phyloP scores from a whole-genome alignment of 140 eudicot genomes.

The Artemisia princeps region DNA sequence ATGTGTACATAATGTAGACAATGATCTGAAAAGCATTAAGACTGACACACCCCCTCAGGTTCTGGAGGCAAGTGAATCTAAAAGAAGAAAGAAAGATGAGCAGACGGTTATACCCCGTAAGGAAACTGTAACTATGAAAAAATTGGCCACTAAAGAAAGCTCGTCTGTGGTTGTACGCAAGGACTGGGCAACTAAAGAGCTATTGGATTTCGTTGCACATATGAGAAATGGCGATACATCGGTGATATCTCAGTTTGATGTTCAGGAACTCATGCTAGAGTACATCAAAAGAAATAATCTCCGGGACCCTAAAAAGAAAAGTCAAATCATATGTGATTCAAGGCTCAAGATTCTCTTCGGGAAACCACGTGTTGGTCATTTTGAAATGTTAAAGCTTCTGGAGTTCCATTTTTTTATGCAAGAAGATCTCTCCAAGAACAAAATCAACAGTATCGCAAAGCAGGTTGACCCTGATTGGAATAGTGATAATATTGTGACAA shows the following conservation, averaged over 20 bases:
- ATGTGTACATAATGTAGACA: conserved; percentile 18
- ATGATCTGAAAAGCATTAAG: conserved; percentile 34
- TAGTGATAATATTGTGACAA: conserved; percentile 25
- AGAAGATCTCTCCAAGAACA: conserved; percentile 45
- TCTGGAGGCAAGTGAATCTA: conserved; percentile 34
- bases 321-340: conserved; percentile 72
- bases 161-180: conserved; percentile 20
- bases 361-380: conserved; percentile 65
- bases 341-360: conserved; percentile 65
- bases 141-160: conserved; percentile 17
- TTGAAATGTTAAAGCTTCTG: conserved; percentile 91
- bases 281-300: conserved; percentile 73
- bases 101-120: conserved; percentile 20
- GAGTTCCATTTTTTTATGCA: conserved; percentile 52
- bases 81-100: conserved; percentile 39
- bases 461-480: conserved; percentile 36
- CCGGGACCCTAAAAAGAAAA: conserved; percentile 66
- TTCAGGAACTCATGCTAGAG: conserved; percentile 64
- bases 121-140: conserved; percentile 17
- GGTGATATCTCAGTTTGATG: conserved; percentile 63
- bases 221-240: conserved; percentile 81
- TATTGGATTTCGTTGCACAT: conserved; percentile 70
- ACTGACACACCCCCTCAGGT: conserved; percentile 26
- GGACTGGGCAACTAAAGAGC: conserved; percentile 49
- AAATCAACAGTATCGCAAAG: conserved; percentile 26